Evolutionary conservation across 192 early-diverging fungal genomes (phyloP), one percentile per base, ranked within the genome.

Genomic region (Podochytrium sp.): DNA sequence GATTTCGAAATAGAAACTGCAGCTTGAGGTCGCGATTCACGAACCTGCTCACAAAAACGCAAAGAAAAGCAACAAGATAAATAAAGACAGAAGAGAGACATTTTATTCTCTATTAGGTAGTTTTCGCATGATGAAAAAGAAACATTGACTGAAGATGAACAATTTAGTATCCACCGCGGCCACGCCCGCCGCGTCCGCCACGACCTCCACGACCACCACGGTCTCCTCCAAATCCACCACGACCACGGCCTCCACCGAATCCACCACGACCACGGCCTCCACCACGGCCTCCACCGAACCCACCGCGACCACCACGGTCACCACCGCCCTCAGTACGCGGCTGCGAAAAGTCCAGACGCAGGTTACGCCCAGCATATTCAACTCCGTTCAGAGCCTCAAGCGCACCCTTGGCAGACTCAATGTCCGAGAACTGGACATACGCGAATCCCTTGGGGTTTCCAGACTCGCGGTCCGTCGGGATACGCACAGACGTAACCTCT

Each of bases 261-360:
- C 81, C 75, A 39, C 91, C 87, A 65, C 85, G 74, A 57, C 80
- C 58, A 69, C 81, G 78, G 74, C 72, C 71, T 52, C 81, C 71
- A 52, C 80, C 81, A 53, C 82, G 79, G 58, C 80, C 65, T 27
- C 78, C 74, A 41, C 78, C 74, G 71, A 79, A 61, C 23, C 67
- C 47, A 63, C 84, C 79, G 38, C 71, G 47, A 30, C 84, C 65
- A 65, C 78, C 79, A 67, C 73, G 66, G 57, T 50, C 80, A 37
- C 63, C 75, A 23, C 77, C 63, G 74, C 43, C 38, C 37, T 77
- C 77, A 59, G 81, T 74, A 20, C 79, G 63, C 34, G 58, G 78
- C 32, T 64, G 77, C 58, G 91, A 90, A 82, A 90, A 98, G 82
- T 98, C 96, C 56, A 96, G 81, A 64, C 95, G 91, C 74, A 97